phyloP scores from a whole-genome alignment of 2,329 filamentous ascomycete genomes.

The Coniella vitis region DNA sequence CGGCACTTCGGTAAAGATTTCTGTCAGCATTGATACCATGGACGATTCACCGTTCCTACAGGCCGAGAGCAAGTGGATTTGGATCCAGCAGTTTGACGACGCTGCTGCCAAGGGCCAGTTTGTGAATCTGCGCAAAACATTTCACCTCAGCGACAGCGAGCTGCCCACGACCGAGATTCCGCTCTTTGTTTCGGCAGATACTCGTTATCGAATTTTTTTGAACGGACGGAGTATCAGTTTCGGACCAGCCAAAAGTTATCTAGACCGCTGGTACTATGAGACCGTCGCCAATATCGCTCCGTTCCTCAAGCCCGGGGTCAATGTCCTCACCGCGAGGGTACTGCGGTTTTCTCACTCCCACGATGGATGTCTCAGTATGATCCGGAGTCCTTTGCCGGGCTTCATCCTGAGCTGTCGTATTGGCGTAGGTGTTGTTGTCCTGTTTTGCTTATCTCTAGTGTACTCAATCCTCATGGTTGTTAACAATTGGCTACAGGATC shows the following conservation, averaged over 20 bases:
- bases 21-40: neutral
- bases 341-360: conserved; percentile 21
- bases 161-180: neutral
- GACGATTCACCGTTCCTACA: no score
- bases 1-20: no score
- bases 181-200: conserved; percentile 20
- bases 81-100: conserved; percentile 3
- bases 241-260: conserved; percentile 19
- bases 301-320: conserved; percentile 19
- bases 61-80: conserved; percentile 2
- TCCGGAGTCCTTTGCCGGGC: conserved; percentile 22
- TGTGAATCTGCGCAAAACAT: conserved; percentile 5
- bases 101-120: conserved; percentile 6
- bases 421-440: neutral
- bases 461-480: neutral
- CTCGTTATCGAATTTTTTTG: conserved; percentile 19
- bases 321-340: conserved; percentile 19
- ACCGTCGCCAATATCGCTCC: conserved; percentile 23
- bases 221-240: conserved; percentile 19
- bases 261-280: conserved; percentile 25
- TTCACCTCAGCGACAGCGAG: neutral
- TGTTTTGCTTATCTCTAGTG: neutral
- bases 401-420: conserved; percentile 23
- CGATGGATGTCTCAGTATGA: conserved; percentile 25
- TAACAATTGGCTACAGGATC: neutral